phyloP scores from a whole-genome alignment of 2,329 filamentous ascomycete genomes.

The Celoporthe dispersa region DNA sequence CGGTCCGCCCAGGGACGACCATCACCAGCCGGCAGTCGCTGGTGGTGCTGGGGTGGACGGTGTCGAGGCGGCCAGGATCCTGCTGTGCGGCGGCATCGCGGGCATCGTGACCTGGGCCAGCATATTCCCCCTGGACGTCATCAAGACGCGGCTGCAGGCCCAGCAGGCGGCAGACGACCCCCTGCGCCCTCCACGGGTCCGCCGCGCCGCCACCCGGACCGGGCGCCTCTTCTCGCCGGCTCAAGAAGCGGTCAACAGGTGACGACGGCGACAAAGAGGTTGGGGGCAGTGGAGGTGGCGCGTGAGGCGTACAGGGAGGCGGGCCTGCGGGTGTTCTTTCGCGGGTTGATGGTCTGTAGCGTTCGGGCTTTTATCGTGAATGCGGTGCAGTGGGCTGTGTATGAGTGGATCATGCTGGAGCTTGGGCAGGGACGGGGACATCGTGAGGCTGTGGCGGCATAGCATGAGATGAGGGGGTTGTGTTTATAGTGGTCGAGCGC shows the following conservation, averaged over 20 bases:
- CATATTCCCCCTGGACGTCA: constrained; percentile 87
- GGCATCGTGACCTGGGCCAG: constrained; percentile 88
- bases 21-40: background rate
- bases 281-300: constrained; percentile 67
- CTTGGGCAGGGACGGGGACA: constrained; percentile 45
- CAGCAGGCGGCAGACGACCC: constrained; percentile 50
- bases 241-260: constrained; percentile 18
- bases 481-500: background rate
- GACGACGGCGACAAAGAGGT: constrained; percentile 34
- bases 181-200: constrained; percentile 28
- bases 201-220: constrained; percentile 30
- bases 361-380: constrained; percentile 89
- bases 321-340: constrained; percentile 69
- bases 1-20: background rate
- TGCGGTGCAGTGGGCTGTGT: constrained; percentile 89
- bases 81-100: constrained; percentile 85
- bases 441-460: background rate
- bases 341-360: constrained; percentile 80
- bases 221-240: constrained; percentile 36
- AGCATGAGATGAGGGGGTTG: background rate
- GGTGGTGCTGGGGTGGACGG: constrained; percentile 30
- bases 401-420: constrained; percentile 82
- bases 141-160: constrained; percentile 91
- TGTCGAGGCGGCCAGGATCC: constrained; percentile 63
- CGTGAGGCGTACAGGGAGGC: constrained; percentile 67